Evolutionary conservation across 2,329 filamentous ascomycete genomes (phyloP), one percentile per base, ranked within the genome.

Genomic region (Pestalotiopsis sp.): DNA sequence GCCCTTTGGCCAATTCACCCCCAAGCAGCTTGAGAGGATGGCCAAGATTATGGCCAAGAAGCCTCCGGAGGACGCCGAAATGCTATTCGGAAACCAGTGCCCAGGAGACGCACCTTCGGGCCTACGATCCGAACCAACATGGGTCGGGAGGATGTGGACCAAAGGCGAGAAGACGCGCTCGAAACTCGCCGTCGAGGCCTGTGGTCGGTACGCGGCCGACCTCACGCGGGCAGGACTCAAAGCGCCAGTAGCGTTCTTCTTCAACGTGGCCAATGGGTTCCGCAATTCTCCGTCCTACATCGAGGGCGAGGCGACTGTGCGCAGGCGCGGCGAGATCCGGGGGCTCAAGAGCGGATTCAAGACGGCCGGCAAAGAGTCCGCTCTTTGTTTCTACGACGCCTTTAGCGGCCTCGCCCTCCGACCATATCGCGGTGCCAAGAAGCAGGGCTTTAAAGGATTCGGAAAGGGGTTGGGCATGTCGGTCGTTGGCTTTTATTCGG

Each of bases 401-500:
- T 89, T 96, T 31, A 90, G 93, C 2, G 94, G 94, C 0, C 83
- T 97, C 3, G 86, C 95, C 14, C 95, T 89, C 0, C 93, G 96
- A 72, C 94, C 94, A 0, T 80, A 91, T 4, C 87, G 87, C 69
- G 94, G 90, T 12, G 89, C 88, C 3, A 88, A 87, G 75, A 89
- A 92, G 72, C 87, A 90, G 71, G 90, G 90, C 2, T 74, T 73
- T 23, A 72, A 75, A 14, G 94, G 95, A 1, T 84, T 95, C 11
- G 76, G 94, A 13, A 95, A 94, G 78, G 93, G 93, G 0, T 84
- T 97, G 59, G 94, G 91, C 0, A 95, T 93, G 76, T 94, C 94
- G 0, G 87, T 97, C 52, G 93, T 93, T 4, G 94, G 95, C 0
- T 78, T 97, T 2, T 84, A 96, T 1, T 82, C 95, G 20, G 97